Conservation (phyloP, 2,329 filamentous ascomycete genomes). For the Trichoderma sp. region DNA sequence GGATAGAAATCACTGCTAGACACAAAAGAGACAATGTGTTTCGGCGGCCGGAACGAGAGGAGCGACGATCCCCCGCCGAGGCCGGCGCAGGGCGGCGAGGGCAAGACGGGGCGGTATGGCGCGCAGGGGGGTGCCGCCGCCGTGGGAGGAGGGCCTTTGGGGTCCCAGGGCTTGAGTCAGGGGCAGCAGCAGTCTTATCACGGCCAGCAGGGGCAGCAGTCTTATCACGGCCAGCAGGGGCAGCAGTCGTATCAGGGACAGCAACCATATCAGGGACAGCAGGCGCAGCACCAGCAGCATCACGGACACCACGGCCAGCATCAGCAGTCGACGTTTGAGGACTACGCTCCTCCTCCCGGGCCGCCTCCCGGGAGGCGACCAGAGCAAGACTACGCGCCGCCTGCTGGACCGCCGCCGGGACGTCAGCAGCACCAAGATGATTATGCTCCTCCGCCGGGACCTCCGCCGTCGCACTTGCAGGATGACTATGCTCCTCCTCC, state of each 20-base stretch:
- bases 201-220: slow-evolving; percentile 1
- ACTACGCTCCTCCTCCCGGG: slow-evolving; percentile 41
- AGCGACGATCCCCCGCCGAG: slow-evolving; percentile 46
- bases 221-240: slow-evolving; percentile 31
- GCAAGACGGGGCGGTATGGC: slow-evolving; percentile 33
- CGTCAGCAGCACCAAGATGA: slow-evolving; percentile 28
- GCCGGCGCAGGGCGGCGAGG: slow-evolving; percentile 41
- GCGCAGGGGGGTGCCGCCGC: slow-evolving; percentile 15
- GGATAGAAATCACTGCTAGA: no score
- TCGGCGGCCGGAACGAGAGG: slow-evolving; percentile 49
- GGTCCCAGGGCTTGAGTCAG: not conserved
- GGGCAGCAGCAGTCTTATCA: slow-evolving; percentile 17
- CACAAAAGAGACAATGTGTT: slow-evolving; percentile 48
- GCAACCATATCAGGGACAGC: not conserved
- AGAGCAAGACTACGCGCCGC: slow-evolving; percentile 31
- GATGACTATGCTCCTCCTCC: slow-evolving; percentile 37
- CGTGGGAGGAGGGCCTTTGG: slow-evolving; percentile 24
- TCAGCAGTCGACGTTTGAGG: not conserved
- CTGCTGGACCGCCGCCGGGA: slow-evolving; percentile 34
- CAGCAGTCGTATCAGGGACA: not conserved
- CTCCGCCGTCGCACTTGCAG: slow-evolving; percentile 34
- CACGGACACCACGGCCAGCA: not conserved
- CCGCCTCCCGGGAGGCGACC: slow-evolving; percentile 36
- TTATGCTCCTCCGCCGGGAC: slow-evolving; percentile 30
- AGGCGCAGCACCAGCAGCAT: slow-evolving; percentile 14